Conservation (phyloP, 2,329 filamentous ascomycete genomes). For the Stylonectria norvegica region DNA sequence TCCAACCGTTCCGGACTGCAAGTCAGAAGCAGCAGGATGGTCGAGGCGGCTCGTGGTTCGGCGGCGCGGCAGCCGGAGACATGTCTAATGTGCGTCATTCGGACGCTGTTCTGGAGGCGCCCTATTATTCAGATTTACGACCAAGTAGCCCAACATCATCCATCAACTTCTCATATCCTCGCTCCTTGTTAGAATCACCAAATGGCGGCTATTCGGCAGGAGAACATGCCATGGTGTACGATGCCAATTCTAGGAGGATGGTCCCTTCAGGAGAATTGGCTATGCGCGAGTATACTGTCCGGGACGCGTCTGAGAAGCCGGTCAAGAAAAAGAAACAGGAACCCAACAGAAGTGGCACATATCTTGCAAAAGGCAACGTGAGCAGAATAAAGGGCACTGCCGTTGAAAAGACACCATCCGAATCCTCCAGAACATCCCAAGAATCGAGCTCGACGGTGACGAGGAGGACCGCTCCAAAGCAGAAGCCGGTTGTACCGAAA, state of each 20-base stretch:
- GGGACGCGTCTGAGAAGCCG: slow-evolving; percentile 38
- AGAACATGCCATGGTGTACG: slow-evolving; percentile 54
- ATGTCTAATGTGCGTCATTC: slow-evolving; percentile 43
- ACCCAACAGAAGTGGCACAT: slow-evolving; percentile 40
- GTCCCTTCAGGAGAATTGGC: slow-evolving; percentile 45
- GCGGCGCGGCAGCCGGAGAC: slow-evolving; percentile 42
- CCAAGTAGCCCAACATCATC: slow-evolving; percentile 49
- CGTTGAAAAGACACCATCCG: slow-evolving; percentile 31
- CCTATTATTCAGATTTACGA: slow-evolving; percentile 32
- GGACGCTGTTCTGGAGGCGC: slow-evolving; percentile 37
- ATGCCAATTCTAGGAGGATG: slow-evolving; percentile 64
- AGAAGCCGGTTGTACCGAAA: not conserved
- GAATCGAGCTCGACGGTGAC: not conserved
- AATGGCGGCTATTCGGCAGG: slow-evolving; percentile 7
- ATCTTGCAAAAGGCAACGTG: slow-evolving; percentile 52
- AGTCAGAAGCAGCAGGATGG: slow-evolving; percentile 49
- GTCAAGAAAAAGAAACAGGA: slow-evolving; percentile 40
- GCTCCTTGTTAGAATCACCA: slow-evolving; percentile 41
- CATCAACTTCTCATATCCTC: slow-evolving; percentile 59
- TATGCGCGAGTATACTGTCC: slow-evolving; percentile 41
- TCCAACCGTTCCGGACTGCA: slow-evolving; percentile 49
- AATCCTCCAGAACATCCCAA: slow-evolving; percentile 2
- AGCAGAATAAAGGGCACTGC: slow-evolving; percentile 48
- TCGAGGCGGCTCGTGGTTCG: slow-evolving; percentile 49
- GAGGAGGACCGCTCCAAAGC: slow-evolving; percentile 2